Base-by-base conservation (phyloP, 129 eudicot genomes). In the Solidago caesia region DNA sequence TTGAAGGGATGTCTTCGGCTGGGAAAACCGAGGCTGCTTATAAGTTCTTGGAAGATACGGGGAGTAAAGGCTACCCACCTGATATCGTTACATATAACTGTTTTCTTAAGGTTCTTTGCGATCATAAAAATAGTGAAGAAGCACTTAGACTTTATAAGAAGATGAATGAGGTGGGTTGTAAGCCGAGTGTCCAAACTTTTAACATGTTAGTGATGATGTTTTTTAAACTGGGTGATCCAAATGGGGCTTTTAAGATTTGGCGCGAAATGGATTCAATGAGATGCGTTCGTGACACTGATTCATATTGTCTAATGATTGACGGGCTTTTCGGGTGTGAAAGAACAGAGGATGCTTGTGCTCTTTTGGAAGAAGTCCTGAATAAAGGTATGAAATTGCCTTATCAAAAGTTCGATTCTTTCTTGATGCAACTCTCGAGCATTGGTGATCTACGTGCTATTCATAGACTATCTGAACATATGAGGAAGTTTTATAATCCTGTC, bases 71-170 rank as follows among this genome's bases (percentile, higher is more conserved):
- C 33, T 94, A 84, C 72, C 98, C 98, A 68, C 86, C 91, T 3
- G 98, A 94, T 80, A 85, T 94, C 4, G 96, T 94, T 25, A 90
- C 98, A 8, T 90, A 85, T 85, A 93, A 93, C 69, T 93, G 96
- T 83, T 90, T 93, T 64, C 91, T 93, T 12, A 90, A 88, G 68
- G 98, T 94, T 72, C 89, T 94, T 47, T 94, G 98, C 71, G 97
- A 91, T 72, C 69, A 81, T n/a, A 90, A 84, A 78, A 76, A 86
- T 58, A 81, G 74, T 5, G 83, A 83, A 44, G 97, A 88, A 76
- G 96, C 97, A 4, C 41, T 80, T 55, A 60, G 75, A 26, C 87
- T 94, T 33, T 94, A 84, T 68, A 27, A 33, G 69, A 86, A 80
- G 72, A 88, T 94, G 96, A 69, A 74, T 48, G 91, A 88, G 51